phyloP scores from a whole-genome alignment of 2,329 filamentous ascomycete genomes.

The Karstenula rhodostoma region DNA sequence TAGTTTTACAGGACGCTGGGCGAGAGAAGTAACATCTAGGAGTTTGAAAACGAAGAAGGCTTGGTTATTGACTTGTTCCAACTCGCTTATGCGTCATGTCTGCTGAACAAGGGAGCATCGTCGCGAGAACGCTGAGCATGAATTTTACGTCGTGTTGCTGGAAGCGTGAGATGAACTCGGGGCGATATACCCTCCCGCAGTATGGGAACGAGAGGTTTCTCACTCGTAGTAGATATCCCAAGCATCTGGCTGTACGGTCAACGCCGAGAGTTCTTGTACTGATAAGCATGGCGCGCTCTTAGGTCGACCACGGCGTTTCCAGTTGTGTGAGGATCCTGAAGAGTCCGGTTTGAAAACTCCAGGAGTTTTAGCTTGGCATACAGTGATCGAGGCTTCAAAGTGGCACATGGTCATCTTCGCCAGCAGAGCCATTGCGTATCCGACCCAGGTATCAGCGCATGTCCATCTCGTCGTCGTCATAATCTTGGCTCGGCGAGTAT shows the following conservation, averaged over 20 bases:
- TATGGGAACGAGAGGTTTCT: too few relatives aligned
- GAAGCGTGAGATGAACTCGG: too few relatives aligned
- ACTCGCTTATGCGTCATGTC: not conserved
- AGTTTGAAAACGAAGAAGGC: not conserved
- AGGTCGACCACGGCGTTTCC: not conserved
- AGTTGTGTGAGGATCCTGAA: not conserved
- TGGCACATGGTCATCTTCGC: not conserved
- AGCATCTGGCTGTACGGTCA: not conserved
- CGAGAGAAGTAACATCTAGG: not conserved
- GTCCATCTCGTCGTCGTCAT: constrained; percentile 62
- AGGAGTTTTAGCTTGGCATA: not conserved
- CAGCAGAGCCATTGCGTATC: not conserved
- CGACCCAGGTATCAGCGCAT: constrained; percentile 36
- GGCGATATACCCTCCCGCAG: too few relatives aligned
- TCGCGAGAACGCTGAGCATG: too few relatives aligned
- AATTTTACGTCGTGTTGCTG: too few relatives aligned
- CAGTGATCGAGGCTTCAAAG: not conserved
- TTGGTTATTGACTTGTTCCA: not conserved
- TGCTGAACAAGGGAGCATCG: not conserved
- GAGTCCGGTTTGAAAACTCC: not conserved
- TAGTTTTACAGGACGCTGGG: not conserved
- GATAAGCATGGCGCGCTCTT: not conserved
- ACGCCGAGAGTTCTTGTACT: not conserved
- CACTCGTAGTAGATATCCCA: too few relatives aligned
- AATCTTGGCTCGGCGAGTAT: constrained; percentile 63